A percentile compares a stretch with the other conserved stretches of the same genome.
These are phyloP conservation scores for Castanospermum australe DNA, from an alignment of 306 rosid genomes.

Conservation along the genomic window DNA sequence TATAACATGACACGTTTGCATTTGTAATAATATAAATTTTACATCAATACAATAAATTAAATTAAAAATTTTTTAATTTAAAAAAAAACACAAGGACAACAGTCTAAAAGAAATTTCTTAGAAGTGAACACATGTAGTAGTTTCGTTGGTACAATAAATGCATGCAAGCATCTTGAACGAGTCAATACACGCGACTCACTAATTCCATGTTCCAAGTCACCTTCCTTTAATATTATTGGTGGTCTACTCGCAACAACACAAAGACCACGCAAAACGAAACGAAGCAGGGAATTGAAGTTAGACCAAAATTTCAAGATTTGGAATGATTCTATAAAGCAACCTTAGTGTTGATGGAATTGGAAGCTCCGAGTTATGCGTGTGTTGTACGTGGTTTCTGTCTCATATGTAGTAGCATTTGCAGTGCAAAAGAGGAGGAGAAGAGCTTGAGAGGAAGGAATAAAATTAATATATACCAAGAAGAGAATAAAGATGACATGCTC, in stretches of 20 bases:
- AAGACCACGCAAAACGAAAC: not conserved
- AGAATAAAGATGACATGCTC: constrained; percentile 47
- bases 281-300: constrained; percentile 15
- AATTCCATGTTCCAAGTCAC: constrained; percentile 33
- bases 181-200: constrained; percentile 28
- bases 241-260: not conserved
- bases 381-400: not conserved
- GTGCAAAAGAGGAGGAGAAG: not conserved
- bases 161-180: constrained; percentile 10
- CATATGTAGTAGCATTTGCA: not conserved
- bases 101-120: not conserved
- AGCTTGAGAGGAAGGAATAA: too few relatives aligned
- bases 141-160: not conserved
- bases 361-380: constrained; percentile 16
- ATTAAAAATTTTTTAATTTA: not conserved
- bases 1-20: too few relatives aligned
- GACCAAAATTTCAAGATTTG: constrained; percentile 24
- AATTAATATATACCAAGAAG: not conserved
- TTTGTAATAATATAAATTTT: too few relatives aligned
- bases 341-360: not conserved
- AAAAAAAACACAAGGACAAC: too few relatives aligned
- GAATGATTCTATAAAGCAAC: constrained; percentile 27
- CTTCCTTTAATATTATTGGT: not conserved
- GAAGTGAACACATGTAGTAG: not conserved
- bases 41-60: not conserved